Percentiles rank a stretch among this genome's conserved stretches.
phyloP scores from a whole-genome alignment of 2,329 filamentous ascomycete genomes.

The Fusarium burgessii region DNA sequence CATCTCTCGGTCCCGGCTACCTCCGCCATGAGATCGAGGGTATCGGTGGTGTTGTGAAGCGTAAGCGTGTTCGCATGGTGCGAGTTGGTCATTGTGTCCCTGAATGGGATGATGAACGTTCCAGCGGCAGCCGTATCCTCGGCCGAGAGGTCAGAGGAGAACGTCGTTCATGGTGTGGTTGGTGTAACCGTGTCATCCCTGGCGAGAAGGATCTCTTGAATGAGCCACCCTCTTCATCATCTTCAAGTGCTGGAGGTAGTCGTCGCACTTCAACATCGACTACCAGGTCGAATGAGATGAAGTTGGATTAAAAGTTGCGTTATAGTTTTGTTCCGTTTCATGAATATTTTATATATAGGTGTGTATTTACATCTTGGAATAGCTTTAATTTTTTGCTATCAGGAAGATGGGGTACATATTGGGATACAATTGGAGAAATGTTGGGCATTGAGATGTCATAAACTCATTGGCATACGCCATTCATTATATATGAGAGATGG shows the following conservation, averaged over 20 bases:
- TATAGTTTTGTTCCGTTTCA: not conserved
- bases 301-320: constrained; percentile 9
- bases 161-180: constrained; percentile 88
- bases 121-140: constrained; percentile 70
- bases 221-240: constrained; percentile 42
- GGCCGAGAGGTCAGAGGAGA: constrained; percentile 75
- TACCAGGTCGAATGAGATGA: constrained; percentile 29
- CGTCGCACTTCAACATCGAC: constrained; percentile 44
- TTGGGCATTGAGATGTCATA: constrained; percentile 4
- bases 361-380: not conserved
- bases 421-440: not conserved
- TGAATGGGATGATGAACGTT: constrained; percentile 84
- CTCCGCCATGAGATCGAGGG: constrained; percentile 90
- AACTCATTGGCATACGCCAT: not conserved
- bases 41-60: constrained; percentile 88
- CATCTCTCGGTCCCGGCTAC: constrained; percentile 77
- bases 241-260: constrained; percentile 40
- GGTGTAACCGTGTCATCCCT: constrained; percentile 84
- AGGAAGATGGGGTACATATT: not conserved
- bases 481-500: not conserved
- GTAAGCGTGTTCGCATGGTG: constrained; percentile 85
- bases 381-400: not conserved
- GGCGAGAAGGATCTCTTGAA: constrained; percentile 59
- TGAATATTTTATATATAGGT: not conserved
- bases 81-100: constrained; percentile 86